Conservation (phyloP, 805 yeast genomes). For the Cyberlindnera mrakii region DNA sequence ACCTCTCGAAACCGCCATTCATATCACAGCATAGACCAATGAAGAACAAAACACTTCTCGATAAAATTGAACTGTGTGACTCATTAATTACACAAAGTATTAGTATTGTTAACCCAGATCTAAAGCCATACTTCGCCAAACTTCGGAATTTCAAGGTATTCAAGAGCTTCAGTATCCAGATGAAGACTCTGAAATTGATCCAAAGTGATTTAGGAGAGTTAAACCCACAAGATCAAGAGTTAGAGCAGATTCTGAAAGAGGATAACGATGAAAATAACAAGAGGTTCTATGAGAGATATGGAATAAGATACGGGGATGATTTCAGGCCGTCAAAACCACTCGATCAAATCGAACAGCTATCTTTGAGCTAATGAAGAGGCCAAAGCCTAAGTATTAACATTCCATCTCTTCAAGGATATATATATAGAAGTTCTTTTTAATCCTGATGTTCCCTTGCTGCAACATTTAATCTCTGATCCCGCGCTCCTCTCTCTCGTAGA, state of each 20-base stretch:
- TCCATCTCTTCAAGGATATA: too few species aligned
- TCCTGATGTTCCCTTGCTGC: neutral
- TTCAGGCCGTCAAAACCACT: neutral
- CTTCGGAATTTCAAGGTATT: conserved; percentile 13
- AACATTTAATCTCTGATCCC: neutral
- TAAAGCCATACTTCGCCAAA: conserved; percentile 8
- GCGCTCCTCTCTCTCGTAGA: neutral
- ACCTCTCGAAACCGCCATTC: neutral
- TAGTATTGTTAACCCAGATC: conserved; percentile 1
- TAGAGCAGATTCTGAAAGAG: conserved; percentile 7
- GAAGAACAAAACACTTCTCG: neutral
- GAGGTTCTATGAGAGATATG: conserved; percentile 2
- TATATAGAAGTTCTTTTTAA: neutral
- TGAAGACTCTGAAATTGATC: conserved; percentile 11
- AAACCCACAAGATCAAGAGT: conserved; percentile 5
- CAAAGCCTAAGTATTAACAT: too few species aligned
- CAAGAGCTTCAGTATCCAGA: conserved; percentile 11
- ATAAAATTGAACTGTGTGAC: conserved; percentile 6
- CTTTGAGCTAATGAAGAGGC: neutral
- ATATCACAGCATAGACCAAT: neutral
- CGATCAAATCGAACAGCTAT: neutral
- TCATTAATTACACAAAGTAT: conserved; percentile 7
- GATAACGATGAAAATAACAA: neutral
- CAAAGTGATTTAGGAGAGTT: conserved; percentile 9
- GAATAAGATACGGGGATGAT: neutral